These are phyloP conservation scores for Fusarium albidum DNA, from an alignment of 2,329 filamentous ascomycete genomes.

Conservation along the genomic window DNA sequence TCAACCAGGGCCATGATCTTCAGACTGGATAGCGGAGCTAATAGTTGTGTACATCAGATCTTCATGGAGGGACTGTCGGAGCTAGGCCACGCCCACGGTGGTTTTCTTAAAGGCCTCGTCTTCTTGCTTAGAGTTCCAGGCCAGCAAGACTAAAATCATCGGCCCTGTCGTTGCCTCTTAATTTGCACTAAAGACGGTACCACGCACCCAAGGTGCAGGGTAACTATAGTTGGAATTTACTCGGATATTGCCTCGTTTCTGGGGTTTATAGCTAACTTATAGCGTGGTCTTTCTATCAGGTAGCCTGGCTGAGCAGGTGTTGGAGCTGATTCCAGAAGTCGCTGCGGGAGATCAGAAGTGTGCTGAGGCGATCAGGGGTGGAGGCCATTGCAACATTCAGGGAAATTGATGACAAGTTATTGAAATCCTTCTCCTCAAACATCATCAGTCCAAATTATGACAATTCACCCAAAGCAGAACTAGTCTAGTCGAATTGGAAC, in stretches of 20 bases:
- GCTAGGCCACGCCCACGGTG: slow-evolving; percentile 16
- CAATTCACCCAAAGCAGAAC: too few relatives aligned
- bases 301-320: neutral
- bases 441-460: too few relatives aligned
- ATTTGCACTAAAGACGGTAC: slow-evolving; percentile 11
- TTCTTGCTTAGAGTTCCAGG: slow-evolving; percentile 10
- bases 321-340: slow-evolving; percentile 12
- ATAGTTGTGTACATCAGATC: too few relatives aligned
- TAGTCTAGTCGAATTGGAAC: too few relatives aligned
- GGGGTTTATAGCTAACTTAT: slow-evolving; percentile 16
- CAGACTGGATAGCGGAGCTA: too few relatives aligned
- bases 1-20: too few relatives aligned
- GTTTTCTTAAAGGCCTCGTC: slow-evolving; percentile 14
- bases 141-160: slow-evolving; percentile 14
- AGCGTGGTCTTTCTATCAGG: slow-evolving; percentile 21
- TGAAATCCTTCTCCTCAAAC: too few relatives aligned
- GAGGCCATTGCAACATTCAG: slow-evolving; percentile 24
- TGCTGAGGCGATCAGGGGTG: slow-evolving; percentile 22
- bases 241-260: too few relatives aligned
- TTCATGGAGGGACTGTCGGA: slow-evolving; percentile 17
- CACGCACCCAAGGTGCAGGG: slow-evolving; percentile 13
- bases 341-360: slow-evolving; percentile 28
- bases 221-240: too few relatives aligned
- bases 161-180: slow-evolving; percentile 15
- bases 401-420: slow-evolving; percentile 7